Conservation (phyloP, 2,329 filamentous ascomycete species). For the Camillea tinctor region DNA sequence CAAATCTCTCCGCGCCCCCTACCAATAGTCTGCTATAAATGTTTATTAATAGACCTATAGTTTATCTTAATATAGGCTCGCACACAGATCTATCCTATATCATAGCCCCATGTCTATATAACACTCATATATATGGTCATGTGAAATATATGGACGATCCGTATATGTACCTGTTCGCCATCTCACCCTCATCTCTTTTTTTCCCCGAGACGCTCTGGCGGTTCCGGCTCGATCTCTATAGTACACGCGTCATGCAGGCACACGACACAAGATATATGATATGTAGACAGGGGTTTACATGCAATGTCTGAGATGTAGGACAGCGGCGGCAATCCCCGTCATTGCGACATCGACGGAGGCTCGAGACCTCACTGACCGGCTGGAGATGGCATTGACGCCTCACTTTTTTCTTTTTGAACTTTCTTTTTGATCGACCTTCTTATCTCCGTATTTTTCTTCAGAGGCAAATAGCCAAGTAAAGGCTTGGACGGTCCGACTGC, state of each 20-base stretch:
- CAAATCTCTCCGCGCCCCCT: neutral
- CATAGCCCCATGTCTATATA: neutral
- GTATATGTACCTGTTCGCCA: too few relatives aligned
- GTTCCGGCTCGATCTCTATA: neutral
- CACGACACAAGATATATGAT: neutral
- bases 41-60: neutral
- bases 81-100: neutral
- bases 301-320: neutral
- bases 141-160: too few relatives aligned
- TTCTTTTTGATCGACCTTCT: neutral
- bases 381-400: neutral
- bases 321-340: neutral
- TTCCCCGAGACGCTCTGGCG: too few relatives aligned
- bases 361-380: neutral
- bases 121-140: too few relatives aligned
- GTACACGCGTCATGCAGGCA: neutral
- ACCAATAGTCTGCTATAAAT: neutral
- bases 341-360: neutral
- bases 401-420: neutral
- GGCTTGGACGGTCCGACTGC: neutral
- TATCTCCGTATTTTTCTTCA: neutral
- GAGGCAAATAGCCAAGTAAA: neutral
- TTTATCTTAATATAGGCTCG: neutral
- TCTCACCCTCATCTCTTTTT: too few relatives aligned
- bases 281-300: neutral